phyloP scores from a whole-genome alignment of 441 rosid species.

The Pelargonium australe region DNA sequence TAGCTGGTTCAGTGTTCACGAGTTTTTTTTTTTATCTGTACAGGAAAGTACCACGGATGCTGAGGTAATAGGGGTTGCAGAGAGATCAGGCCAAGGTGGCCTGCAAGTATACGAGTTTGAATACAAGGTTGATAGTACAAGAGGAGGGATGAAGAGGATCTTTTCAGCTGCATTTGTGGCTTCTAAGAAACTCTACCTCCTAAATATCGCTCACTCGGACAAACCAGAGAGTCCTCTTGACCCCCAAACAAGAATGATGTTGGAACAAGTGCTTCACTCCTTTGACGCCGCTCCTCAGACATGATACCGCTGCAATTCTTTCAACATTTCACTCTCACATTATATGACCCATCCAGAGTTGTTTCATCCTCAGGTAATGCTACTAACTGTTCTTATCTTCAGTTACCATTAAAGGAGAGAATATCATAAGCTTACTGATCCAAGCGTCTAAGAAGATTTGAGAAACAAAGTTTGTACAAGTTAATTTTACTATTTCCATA shows the following conservation, averaged over 20 bases:
- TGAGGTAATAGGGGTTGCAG: conserved; percentile 51
- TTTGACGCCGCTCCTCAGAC: conserved; percentile 42
- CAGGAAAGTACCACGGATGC: conserved; percentile 80
- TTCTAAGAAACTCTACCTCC: conserved; percentile 60
- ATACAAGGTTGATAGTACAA: conserved; percentile 65
- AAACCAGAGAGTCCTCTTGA: conserved; percentile 63
- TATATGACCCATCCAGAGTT: neutral
- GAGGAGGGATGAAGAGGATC: conserved; percentile 78
- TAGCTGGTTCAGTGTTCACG: neutral
- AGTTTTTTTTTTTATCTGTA: neutral
- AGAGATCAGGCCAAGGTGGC: conserved; percentile 52
- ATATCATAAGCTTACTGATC: neutral
- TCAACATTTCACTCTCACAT: neutral
- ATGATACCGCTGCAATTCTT: conserved; percentile 8
- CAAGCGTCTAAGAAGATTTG: neutral
- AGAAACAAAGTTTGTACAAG: neutral
- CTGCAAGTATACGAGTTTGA: conserved; percentile 66
- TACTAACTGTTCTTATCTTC: neutral
- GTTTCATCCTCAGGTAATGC: neutral
- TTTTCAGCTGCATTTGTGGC: conserved; percentile 76
- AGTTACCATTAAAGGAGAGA: neutral
- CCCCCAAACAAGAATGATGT: conserved; percentile 35
- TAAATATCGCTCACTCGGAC: conserved; percentile 65
- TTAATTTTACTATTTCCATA: neutral
- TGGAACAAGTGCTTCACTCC: conserved; percentile 82